Base-by-base conservation (phyloP, 2,329 filamentous ascomycete species). In the Mariannaea elegans region DNA sequence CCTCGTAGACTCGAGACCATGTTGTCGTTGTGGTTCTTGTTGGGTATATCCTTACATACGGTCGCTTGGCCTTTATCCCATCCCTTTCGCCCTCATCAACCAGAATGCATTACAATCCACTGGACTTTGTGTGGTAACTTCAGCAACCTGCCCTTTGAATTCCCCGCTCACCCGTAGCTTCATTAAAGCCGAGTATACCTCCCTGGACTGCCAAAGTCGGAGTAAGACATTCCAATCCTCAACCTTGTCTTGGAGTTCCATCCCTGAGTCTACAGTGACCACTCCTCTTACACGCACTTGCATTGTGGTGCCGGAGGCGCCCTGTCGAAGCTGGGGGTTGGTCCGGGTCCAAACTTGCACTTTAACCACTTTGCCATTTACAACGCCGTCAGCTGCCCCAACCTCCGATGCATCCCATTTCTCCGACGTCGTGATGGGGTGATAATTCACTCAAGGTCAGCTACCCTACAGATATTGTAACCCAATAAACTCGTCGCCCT, bases 401-500 rank as follows among this genome's bases (percentile, higher is more conserved):
- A 52, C 39, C 21, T 38, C 29, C 64, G 57, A 57, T 54, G 41
- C 45, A 10, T 59, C 56, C 27, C 34, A 51, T 52, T 49, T 31
- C 34, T 52, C 24, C 18, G 41, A 47, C 34, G 34, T 23, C n/a
- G 13, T n/a, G 14, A 45, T 32, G 31, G 14, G 24, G 34, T 38
- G 48, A 42, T 38, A 21, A 24, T 34, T n/a, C n/a, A n/a, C n/a
- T n/a, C n/a, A n/a, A n/a, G 18, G 27, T 21, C 44, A 46, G 23
- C 32, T 70, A 68, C 67, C 65, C 63, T 69, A 66, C 61, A 67
- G n/a, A n/a, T n/a, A n/a, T n/a, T n/a, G n/a, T n/a, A n/a, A n/a
- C n/a, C n/a, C n/a, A n/a, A n/a, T n/a, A n/a, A n/a, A n/a, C n/a
- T n/a, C n/a, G n/a, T n/a, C n/a, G n/a, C 19, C 41, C 19, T 46